Percentiles rank a stretch among this genome's conserved stretches.
phyloP scores from a whole-genome alignment of 306 rosid genomes.

The Vigna radiata region DNA sequence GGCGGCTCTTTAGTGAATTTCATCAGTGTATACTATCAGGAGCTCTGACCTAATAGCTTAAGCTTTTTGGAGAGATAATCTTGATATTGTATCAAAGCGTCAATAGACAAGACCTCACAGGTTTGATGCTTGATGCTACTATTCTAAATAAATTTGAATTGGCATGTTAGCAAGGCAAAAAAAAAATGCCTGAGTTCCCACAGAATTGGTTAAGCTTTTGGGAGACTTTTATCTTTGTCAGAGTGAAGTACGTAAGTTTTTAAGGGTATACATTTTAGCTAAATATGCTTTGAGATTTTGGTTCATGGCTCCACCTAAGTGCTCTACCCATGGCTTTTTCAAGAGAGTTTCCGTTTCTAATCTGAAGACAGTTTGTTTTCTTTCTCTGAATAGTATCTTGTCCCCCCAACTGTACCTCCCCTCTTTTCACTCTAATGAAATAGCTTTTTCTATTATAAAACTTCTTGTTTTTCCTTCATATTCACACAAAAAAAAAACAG shows the following conservation, averaged over 20 bases:
- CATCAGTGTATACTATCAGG: not conserved
- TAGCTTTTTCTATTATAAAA: not conserved
- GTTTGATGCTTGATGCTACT: constrained; percentile 15
- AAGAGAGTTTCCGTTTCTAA: constrained; percentile 9
- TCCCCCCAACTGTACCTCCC: not conserved
- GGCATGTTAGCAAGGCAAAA: not conserved
- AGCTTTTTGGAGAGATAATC: not conserved
- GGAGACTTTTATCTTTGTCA: constrained; percentile 22
- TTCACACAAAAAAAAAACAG: not conserved
- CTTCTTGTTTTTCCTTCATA: constrained; percentile 10
- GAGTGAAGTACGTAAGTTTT: not conserved
- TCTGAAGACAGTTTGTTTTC: constrained; percentile 17
- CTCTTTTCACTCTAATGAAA: not conserved
- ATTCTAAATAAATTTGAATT: constrained; percentile 13
- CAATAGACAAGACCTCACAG: not conserved
- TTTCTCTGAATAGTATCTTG: not conserved
- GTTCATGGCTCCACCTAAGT: constrained; percentile 5
- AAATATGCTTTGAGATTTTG: constrained; percentile 16
- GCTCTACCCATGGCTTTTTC: not conserved
- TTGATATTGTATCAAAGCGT: constrained; percentile 15
- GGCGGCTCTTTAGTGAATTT: not conserved
- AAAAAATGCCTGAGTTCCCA: not conserved
- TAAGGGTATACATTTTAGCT: not conserved
- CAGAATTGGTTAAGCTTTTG: not conserved
- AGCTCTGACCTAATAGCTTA: not conserved